phyloP scores from a whole-genome alignment of 495 filamentous ascomycete genomes.

The Astrothelium macrocarpum region DNA sequence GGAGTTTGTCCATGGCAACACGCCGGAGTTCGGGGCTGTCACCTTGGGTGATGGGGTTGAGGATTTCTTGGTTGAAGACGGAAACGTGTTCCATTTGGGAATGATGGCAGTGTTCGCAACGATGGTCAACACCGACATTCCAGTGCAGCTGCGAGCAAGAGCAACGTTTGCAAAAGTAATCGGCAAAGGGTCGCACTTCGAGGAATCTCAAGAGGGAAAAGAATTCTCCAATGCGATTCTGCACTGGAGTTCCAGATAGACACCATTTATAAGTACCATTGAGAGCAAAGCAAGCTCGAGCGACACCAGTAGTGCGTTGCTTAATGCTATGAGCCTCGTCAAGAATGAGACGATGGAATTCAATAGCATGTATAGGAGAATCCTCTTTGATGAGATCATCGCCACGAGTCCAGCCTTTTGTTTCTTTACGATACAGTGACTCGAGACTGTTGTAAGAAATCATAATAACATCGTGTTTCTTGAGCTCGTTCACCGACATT shows the following conservation, averaged over 20 bases:
- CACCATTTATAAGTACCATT: conserved; percentile 87
- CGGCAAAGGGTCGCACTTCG: conserved; percentile 75
- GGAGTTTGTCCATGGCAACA: conserved; percentile 67
- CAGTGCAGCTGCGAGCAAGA: conserved; percentile 74
- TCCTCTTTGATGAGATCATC: conserved; percentile 68
- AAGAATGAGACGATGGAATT: conserved; percentile 84
- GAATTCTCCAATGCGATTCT: conserved; percentile 95
- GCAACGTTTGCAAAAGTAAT: conserved; percentile 85
- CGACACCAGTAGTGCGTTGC: conserved; percentile 73
- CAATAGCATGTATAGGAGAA: conserved; percentile 74
- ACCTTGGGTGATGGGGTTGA: conserved; percentile 61
- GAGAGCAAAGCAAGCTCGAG: conserved; percentile 87
- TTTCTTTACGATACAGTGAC: conserved; percentile 83
- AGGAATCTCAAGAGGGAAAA: conserved; percentile 91
- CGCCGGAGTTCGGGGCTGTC: conserved; percentile 44
- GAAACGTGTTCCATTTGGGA: conserved; percentile 78
- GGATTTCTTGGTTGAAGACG: conserved; percentile 89
- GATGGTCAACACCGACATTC: conserved; percentile 57
- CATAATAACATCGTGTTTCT: conserved; percentile 83
- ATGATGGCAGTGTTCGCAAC: conserved; percentile 55
- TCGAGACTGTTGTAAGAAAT: conserved; percentile 89
- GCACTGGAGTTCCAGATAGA: conserved; percentile 85
- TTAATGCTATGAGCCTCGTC: conserved; percentile 98
- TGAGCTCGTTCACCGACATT: conserved; percentile 59
- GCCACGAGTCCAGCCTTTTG: conserved; percentile 76